A percentile compares a stretch with the other conserved stretches of the same genome.
These are phyloP conservation scores for Achaetomium macrosporum DNA, from an alignment of 2,329 filamentous ascomycete species.

Conservation along the genomic window DNA sequence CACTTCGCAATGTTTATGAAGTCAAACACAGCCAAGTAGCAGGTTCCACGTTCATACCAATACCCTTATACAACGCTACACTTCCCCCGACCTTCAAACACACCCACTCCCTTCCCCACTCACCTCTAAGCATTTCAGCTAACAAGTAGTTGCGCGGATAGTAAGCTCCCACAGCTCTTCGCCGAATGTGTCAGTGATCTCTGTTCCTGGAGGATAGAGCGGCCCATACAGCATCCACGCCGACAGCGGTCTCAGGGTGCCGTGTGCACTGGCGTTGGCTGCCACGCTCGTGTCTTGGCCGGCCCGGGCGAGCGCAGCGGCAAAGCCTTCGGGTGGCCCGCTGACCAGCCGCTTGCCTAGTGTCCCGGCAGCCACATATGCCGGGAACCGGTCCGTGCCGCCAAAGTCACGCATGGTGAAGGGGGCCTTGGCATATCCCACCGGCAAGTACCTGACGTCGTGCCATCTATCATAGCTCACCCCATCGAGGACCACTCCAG, in stretches of 20 bases:
- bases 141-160: too few species aligned
- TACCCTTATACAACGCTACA: too few species aligned
- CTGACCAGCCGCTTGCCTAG: conserved; percentile 25
- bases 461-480: conserved; percentile 26
- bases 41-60: too few species aligned
- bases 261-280: neutral
- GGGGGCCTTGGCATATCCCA: neutral
- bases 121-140: too few species aligned
- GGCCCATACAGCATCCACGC: conserved; percentile 16
- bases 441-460: neutral
- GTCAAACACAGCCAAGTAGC: too few species aligned
- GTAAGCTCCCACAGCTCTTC: too few species aligned
- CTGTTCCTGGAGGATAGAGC: neutral
- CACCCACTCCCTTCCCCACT: too few species aligned
- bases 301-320: conserved; percentile 28
- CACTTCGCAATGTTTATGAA: too few species aligned
- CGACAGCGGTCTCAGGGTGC: conserved; percentile 5
- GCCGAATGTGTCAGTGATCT: too few species aligned
- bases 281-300: neutral
- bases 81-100: too few species aligned
- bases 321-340: conserved; percentile 24
- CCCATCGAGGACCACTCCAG: conserved; percentile 14
- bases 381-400: conserved; percentile 25
- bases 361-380: conserved; percentile 35
- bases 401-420: conserved; percentile 16